phyloP scores from a whole-genome alignment of 83 land plant species.

The Diphasiastrum complanatum region DNA sequence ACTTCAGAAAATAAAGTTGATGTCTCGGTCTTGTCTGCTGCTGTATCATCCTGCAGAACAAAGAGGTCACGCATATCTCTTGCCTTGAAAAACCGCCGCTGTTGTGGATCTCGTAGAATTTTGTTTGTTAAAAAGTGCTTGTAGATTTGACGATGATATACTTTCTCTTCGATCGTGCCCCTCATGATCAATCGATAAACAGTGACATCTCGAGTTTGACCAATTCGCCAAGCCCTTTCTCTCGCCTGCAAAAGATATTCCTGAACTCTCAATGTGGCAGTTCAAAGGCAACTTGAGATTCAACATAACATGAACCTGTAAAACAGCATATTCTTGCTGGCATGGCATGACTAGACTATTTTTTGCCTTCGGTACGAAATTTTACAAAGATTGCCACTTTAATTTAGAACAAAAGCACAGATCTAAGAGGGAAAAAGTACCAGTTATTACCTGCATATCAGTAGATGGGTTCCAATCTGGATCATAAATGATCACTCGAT shows the following conservation, averaged over 20 bases:
- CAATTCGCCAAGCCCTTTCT: conserved; percentile 99
- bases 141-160: conserved; percentile 93
- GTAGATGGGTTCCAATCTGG: conserved; percentile 99
- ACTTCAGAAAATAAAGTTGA: conserved; percentile 68
- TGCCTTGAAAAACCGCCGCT: conserved; percentile 82
- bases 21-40: conserved; percentile 60
- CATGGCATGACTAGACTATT: too few species aligned
- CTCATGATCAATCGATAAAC: conserved; percentile 84
- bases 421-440: too few species aligned
- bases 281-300: too few species aligned
- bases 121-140: conserved; percentile 93
- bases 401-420: too few species aligned
- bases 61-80: conserved; percentile 94
- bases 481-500: conserved; percentile 87
- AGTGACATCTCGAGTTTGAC: conserved; percentile 80
- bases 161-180: conserved; percentile 96
- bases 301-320: too few species aligned
- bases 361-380: too few species aligned
- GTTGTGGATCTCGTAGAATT: conserved; percentile 82
- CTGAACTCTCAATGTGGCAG: too few species aligned
- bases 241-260: conserved; percentile 54
- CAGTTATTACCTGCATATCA: conserved; percentile 98
- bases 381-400: too few species aligned
- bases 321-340: too few species aligned
- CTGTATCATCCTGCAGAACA: conserved; percentile 63